A percentile compares a stretch with the other conserved stretches of the same genome.
Conservation (phyloP, 164 flowering plant species). For the Vitis riparia region DNA sequence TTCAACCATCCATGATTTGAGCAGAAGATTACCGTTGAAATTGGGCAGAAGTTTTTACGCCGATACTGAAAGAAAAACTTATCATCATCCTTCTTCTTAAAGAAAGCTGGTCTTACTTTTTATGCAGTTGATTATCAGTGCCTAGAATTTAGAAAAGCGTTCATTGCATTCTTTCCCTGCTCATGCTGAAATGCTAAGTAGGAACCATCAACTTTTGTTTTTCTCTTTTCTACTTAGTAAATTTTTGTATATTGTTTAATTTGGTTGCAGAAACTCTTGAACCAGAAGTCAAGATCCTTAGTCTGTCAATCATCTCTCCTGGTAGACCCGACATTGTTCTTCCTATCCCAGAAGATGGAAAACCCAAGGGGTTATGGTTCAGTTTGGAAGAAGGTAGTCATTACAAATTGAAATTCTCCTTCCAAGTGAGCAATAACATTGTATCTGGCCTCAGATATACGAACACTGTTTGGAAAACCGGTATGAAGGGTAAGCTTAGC, state of each 20-base stretch:
- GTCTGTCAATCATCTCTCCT: constrained; percentile 52
- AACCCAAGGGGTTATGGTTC: constrained; percentile 57
- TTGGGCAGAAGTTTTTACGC: too few relatives aligned
- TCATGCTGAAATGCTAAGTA: too few relatives aligned
- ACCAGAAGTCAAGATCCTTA: constrained; percentile 56
- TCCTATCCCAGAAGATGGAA: constrained; percentile 44
- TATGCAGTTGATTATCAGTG: too few relatives aligned
- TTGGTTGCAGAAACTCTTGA: constrained; percentile 47
- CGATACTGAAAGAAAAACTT: too few relatives aligned
- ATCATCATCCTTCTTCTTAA: too few relatives aligned
- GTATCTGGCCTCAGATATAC: constrained; percentile 63
- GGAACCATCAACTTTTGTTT: background rate
- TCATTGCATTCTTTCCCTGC: too few relatives aligned
- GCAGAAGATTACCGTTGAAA: too few relatives aligned
- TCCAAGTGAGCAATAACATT: constrained; percentile 59
- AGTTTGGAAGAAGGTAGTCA: constrained; percentile 64
- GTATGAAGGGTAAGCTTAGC: constrained; percentile 44
- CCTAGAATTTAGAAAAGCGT: too few relatives aligned
- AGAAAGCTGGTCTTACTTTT: too few relatives aligned
- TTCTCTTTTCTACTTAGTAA: background rate
- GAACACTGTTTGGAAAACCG: constrained; percentile 71
- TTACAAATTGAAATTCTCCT: constrained; percentile 51
- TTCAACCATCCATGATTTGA: too few relatives aligned
- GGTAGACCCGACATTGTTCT: constrained; percentile 56
- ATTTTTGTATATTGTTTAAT: background rate